phyloP scores from a whole-genome alignment of 78 protist genomes.

The Tieghemostelium lacteum region DNA sequence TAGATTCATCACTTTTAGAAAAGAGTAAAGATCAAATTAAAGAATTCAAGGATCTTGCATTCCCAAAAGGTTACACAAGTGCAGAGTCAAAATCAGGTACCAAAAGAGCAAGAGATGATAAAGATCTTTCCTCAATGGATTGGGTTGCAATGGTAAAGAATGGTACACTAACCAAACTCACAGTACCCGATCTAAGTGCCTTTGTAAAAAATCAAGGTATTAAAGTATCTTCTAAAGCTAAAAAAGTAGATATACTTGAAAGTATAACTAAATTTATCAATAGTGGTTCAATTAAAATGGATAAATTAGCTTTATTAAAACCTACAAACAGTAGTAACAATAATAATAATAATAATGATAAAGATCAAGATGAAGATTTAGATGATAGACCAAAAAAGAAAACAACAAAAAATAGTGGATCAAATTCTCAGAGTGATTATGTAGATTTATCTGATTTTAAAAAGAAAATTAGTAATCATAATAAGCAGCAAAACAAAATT shows the following conservation, averaged over 20 bases:
- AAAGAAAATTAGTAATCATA: background rate
- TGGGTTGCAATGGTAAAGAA: conserved; percentile 31
- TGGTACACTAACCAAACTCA: conserved; percentile 49
- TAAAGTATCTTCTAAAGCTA: conserved; percentile 28
- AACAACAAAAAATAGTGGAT: too few species aligned
- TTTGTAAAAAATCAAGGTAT: conserved; percentile 32
- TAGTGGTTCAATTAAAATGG: conserved; percentile 4
- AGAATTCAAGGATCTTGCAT: conserved; percentile 14
- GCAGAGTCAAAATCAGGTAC: background rate
- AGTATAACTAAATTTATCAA: background rate
- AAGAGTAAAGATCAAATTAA: conserved; percentile 10
- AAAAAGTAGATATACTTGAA: conserved; percentile 64
- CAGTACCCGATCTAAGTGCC: conserved; percentile 19
- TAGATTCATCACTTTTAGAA: conserved; percentile 14
- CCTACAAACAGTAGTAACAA: background rate
- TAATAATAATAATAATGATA: background rate
- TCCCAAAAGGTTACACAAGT: conserved; percentile 30
- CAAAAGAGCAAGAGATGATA: conserved; percentile 42
- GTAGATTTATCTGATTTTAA: background rate
- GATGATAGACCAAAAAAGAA: background rate
- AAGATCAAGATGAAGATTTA: background rate
- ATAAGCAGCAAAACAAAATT: too few species aligned
- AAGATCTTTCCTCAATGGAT: conserved; percentile 14
- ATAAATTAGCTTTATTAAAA: background rate
- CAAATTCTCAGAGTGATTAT: background rate